Evolutionary conservation across 2,329 filamentous ascomycete genomes (phyloP), one percentile per base, ranked within the genome.

Genomic region (Sclerotinia subarctica): DNA sequence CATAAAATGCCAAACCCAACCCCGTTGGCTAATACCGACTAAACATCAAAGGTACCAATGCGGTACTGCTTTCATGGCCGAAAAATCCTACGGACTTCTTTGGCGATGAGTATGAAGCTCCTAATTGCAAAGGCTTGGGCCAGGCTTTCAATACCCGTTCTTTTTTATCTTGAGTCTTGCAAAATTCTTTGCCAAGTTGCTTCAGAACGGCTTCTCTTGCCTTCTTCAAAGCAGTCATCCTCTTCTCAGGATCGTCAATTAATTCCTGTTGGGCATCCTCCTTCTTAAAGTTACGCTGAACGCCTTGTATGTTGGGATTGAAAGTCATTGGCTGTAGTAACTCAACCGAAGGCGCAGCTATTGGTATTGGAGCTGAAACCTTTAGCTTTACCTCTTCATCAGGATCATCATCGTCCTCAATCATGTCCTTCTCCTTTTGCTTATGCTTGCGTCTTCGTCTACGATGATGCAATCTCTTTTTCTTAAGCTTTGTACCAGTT

Each of bases 31-130:
- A 76, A 63, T 71, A 77, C 15, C 82, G 80, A 76, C 82, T 86
- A 68, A 88, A 87, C 77, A 89, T 84, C 74, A 89, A 78, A 70
- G 87, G 86, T 70, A 89, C 86, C 73, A 87, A 73, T 24, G 81
- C 80, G 62, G 81, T 84, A 74, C 80, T 80, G 72, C 83, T 85
- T 69, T 86, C 85, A 75, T 86, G 66, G 29, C 70, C 69, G 54
- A 75, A 68, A 57, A 74, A 63, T 5, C 68, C 68, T 60, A 69
- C 70, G 32, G 67, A 70, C 59, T 71, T 73, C 71, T 71, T 69
- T 5, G 70, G 69, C 13, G 68, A 67, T 3, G 72, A 74, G 59
- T 70, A 76, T 7, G 72, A 71, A 24, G 56, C 32, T 17, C 29
- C 46, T 35, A 63, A 24, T 51, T 63, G 59, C 59, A 63, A 63